phyloP scores from a whole-genome alignment of 1,139 yeast genomes.

The Debaryomyces robertsiae region DNA sequence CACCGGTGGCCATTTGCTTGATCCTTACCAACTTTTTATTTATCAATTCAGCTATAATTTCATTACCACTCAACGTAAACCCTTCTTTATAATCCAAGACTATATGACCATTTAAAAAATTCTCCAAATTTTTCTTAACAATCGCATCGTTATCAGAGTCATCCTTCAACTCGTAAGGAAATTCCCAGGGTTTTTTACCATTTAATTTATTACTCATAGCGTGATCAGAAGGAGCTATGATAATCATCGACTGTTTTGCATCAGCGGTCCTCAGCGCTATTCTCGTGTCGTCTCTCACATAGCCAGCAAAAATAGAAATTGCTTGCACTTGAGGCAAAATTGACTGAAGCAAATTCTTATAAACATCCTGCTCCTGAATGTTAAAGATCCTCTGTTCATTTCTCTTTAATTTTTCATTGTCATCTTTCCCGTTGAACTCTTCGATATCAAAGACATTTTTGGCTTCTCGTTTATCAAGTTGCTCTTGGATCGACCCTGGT shows the following conservation, averaged over 20 bases:
- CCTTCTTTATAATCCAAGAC: constrained; percentile 29
- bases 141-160: constrained; percentile 43
- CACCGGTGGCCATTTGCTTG: constrained; percentile 37
- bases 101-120: constrained; percentile 59
- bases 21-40: constrained; percentile 48
- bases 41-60: constrained; percentile 33
- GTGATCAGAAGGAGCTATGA: constrained; percentile 63
- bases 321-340: constrained; percentile 45
- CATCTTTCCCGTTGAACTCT: constrained; percentile 14
- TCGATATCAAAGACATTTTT: constrained; percentile 26
- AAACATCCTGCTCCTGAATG: constrained; percentile 9
- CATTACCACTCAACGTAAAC: constrained; percentile 16
- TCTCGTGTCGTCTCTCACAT: constrained; percentile 54
- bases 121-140: constrained; percentile 47
- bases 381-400: constrained; percentile 12
- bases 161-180: constrained; percentile 48
- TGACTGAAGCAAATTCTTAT: constrained; percentile 29
- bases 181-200: constrained; percentile 68
- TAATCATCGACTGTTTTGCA: constrained; percentile 38
- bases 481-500: constrained; percentile 12
- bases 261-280: constrained; percentile 45
- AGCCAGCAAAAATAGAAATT: constrained; percentile 56
- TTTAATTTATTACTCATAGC: constrained; percentile 44
- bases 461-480: constrained; percentile 19
- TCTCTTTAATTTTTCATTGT: constrained; percentile 12